Conservation (phyloP, 306 rosid genomes). For the Quercus mongolica region DNA sequence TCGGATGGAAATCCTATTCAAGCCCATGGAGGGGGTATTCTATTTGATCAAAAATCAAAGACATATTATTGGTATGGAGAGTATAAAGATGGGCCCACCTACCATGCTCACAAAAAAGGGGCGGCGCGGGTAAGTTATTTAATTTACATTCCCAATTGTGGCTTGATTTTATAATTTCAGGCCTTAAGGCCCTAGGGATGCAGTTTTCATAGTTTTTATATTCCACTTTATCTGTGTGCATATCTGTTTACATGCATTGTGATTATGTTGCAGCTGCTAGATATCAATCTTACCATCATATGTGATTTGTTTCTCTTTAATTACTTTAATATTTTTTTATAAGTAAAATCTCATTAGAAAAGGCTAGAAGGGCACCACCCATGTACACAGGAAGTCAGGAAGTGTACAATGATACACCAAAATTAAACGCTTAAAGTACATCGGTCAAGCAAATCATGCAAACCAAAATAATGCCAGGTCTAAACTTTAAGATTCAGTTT, state of each 20-base stretch:
- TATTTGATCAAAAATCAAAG: conserved; percentile 59
- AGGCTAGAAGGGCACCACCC: no score
- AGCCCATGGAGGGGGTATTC: conserved; percentile 97
- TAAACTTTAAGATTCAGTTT: not conserved
- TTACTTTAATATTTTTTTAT: not conserved
- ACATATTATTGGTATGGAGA: conserved; percentile 98
- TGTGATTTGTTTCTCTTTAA: not conserved
- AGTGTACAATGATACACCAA: no score
- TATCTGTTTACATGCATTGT: not conserved
- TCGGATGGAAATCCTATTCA: conserved; percentile 89
- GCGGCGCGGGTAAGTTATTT: conserved; percentile 77
- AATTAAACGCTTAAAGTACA: no score
- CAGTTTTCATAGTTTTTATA: not conserved
- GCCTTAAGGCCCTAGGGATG: conserved; percentile 13
- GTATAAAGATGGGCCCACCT: conserved; percentile 92
- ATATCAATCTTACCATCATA: not conserved
- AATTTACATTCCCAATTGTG: not conserved
- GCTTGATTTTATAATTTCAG: conserved; percentile 8
- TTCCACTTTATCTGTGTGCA: not conserved
- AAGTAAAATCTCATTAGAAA: no score
- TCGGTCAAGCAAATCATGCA: not conserved
- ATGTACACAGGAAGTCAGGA: no score
- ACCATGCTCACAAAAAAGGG: conserved; percentile 81
- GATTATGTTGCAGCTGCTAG: not conserved
- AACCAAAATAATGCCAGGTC: not conserved